These are phyloP conservation scores for Podila clonocystis DNA, from an alignment of 192 early-diverging fungal genomes.

Conservation along the genomic window DNA sequence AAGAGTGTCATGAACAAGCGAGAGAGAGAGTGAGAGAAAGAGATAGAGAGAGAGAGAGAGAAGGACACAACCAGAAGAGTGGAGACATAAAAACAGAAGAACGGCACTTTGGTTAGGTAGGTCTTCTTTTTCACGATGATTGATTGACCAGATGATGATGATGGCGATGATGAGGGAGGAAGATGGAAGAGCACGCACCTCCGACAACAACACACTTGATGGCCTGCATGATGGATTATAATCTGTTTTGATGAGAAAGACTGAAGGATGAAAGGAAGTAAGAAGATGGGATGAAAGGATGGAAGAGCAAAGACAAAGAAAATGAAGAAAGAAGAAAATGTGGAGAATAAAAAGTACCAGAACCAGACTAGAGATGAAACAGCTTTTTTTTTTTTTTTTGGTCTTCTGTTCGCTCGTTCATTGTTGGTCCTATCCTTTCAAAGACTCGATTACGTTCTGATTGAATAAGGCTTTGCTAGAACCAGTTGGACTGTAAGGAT, in stretches of 20 bases:
- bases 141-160: background rate
- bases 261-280: background rate
- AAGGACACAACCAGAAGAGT: background rate
- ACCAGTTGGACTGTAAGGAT: no score
- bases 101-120: background rate
- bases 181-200: slow-evolving; percentile 17
- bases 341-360: background rate
- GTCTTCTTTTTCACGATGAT: background rate
- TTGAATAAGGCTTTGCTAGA: no score
- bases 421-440: background rate
- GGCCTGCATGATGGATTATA: slow-evolving; percentile 75
- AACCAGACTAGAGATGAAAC: background rate
- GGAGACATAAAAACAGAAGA: background rate
- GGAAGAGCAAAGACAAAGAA: background rate
- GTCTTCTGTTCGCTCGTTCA: background rate
- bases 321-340: background rate
- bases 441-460: no score
- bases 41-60: background rate
- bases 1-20: background rate
- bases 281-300: background rate
- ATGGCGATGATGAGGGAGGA: slow-evolving; percentile 1
- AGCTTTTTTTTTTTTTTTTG: background rate
- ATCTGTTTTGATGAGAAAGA: background rate
- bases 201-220: slow-evolving; percentile 94
- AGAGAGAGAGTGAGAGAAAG: background rate